Base-by-base conservation (phyloP, 2,329 filamentous ascomycete species). In the Neodidymelliopsis sp. region DNA sequence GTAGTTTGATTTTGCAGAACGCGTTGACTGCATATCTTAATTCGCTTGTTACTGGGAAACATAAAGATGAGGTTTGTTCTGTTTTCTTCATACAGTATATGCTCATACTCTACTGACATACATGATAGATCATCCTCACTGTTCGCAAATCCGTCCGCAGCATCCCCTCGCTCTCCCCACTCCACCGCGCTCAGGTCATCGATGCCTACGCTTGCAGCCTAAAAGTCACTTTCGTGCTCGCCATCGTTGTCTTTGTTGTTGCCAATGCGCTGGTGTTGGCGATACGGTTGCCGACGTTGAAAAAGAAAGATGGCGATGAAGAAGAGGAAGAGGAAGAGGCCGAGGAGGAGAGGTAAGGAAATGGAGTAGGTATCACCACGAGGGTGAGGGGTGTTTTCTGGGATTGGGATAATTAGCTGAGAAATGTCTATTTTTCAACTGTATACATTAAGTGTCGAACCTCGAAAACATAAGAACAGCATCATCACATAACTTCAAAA, bases 1-100 rank as follows among this genome's bases (percentile, higher is more conserved):
- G 84, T 57, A 89, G 86, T 65, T 79, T 91, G 48, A 82, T 91
- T 6, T 75, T 92, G 53, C 89, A 93, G 73, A 91, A 91, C 62
- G 79, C 83, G 1, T 74, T 93, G 40, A 72, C 82, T 7, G 73
- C 77, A 13, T 86, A 85, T 57, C 77, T 93, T 4, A 71, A 81
- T 4, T 4, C 55, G 67, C 78, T 81, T 24, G 85, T 92, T 7
- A 78, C 76, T 0, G 86, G 84, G 0, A 75, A 76, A 0, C 76
- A 84, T 18, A 88, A 85, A 62, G 76, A 77, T 0, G 73, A 79
- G 35, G 74, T 80, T 58, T 4, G 66, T 50, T 2, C 12, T 15
- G 9, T 6, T 31, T 6, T 11, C 18, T 22, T 11, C 19, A 6
- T 25, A 27, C 24, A 27, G 24, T 27, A 27, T 12, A 7, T 7